Evolutionary conservation across 2,329 filamentous ascomycete species (phyloP).

Genomic region (Colletotrichum kahawae): DNA sequence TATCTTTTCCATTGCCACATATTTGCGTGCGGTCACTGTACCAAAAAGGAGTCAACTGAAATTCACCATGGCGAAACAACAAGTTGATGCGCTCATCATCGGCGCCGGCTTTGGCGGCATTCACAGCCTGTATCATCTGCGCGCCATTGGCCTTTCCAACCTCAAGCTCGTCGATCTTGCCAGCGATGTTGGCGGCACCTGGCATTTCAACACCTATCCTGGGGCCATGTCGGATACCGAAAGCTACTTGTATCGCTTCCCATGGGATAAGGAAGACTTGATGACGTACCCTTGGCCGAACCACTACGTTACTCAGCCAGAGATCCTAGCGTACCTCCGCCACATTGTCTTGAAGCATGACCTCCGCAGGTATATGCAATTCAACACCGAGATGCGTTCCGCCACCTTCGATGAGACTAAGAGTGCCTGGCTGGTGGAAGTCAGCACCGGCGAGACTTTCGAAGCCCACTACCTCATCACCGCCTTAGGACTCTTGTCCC

Average conservation of each 20-base stretch:
- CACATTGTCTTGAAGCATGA: not conserved
- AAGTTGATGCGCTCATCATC: not conserved
- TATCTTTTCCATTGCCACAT: not conserved
- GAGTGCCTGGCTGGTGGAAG: not conserved
- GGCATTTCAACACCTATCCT: constrained; percentile 26
- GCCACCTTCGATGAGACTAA: not conserved
- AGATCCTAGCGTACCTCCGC: constrained; percentile 17
- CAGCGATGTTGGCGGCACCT: constrained; percentile 25
- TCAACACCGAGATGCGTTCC: not conserved
- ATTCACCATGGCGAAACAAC: not conserved
- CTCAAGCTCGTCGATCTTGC: constrained; percentile 24
- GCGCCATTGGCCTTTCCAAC: not conserved
- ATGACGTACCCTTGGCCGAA: constrained; percentile 3
- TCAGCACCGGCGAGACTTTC: not conserved
- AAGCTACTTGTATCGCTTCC: not conserved
- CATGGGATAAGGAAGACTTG: constrained; percentile 11
- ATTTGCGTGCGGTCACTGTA: not conserved
- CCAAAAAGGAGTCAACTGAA: not conserved
- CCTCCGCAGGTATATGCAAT: not conserved
- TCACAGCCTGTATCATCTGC: not conserved
- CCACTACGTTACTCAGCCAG: not conserved
- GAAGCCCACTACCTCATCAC: not conserved
- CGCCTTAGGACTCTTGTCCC: not conserved
- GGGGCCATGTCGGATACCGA: not conserved
- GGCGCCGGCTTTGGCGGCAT: not conserved